These are phyloP conservation scores for Lagenidium sp. DNA, from an alignment of 352 stramenopile genomes.

Conservation along the genomic window DNA sequence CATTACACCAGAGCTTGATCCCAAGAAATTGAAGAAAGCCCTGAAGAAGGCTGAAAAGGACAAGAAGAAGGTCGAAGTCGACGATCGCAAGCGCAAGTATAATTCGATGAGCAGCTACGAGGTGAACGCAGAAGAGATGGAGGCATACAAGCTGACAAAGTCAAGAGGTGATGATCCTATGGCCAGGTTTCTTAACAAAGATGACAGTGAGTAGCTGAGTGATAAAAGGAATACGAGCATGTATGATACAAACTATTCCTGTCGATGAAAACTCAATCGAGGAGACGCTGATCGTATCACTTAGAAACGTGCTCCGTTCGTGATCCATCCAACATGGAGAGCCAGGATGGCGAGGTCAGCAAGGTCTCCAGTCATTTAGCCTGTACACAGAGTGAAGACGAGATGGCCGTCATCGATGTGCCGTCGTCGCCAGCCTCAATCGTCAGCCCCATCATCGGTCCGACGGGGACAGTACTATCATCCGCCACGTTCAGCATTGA, in stretches of 20 bases:
- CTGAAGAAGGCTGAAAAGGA: slow-evolving; percentile 66
- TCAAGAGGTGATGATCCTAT: slow-evolving; percentile 89
- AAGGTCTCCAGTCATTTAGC: too few species aligned
- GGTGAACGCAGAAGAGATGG: slow-evolving; percentile 94
- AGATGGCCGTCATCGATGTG: too few species aligned
- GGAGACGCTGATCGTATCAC: too few species aligned
- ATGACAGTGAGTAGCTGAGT: background rate
- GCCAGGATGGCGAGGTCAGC: too few species aligned
- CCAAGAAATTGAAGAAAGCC: slow-evolving; percentile 81
- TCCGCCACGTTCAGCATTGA: slow-evolving; percentile 4
- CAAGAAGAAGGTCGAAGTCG: slow-evolving; percentile 23
- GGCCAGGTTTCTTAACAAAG: slow-evolving; percentile 78
- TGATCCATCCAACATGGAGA: too few species aligned
- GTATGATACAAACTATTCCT: too few species aligned
- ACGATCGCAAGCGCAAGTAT: slow-evolving; percentile 92
- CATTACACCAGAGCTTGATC: slow-evolving; percentile 55
- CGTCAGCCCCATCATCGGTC: too few species aligned
- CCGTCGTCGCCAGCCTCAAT: too few species aligned
- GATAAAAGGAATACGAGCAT: too few species aligned
- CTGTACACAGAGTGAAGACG: too few species aligned
- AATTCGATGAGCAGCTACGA: slow-evolving; percentile 88
- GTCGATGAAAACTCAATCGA: too few species aligned
- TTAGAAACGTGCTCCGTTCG: too few species aligned
- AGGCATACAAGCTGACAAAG: slow-evolving; percentile 92
- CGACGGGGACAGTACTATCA: background rate